Evolutionary conservation across 2,329 filamentous ascomycete genomes (phyloP), one percentile per base, ranked within the genome.

Genomic region (Aphanocladium album): DNA sequence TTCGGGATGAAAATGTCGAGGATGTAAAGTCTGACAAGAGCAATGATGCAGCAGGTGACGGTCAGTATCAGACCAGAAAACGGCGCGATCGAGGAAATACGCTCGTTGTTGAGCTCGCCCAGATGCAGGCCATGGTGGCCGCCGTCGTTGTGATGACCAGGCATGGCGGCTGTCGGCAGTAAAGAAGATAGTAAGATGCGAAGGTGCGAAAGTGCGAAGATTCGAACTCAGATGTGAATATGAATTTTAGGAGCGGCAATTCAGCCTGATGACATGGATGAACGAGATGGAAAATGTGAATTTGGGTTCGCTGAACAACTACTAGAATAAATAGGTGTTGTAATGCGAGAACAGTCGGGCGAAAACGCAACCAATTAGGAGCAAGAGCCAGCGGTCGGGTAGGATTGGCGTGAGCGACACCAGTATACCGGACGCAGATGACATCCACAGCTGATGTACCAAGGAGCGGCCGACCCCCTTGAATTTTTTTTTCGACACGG

Each of bases 51-150:
- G 60, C 52, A 45, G 7, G 60, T 57, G 35, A 61, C 27, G 33
- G 60, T 61, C 46, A 63, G 39, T 51, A 62, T 64, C 25, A 57
- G 21, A n/a, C 51, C 59, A 3, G 63, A 60, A 39, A 57, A 62
- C 5, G 52, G 52, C 5, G 63, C 62, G 8, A 39, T 17, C 41
- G 35, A 33, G 21, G 52, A 50, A 25, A 60, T 46, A 21, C 47
- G 52, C 35, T 43, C 52, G 49, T 54, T 54, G 50, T 49, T 60
- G 45, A 60, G 60, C 39, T 60, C 51, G 4, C 58, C 58, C 6
- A 60, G 14, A 16, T 60, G 58, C 8, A 60, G n/a, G 23, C 57
- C 52, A 41, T 52, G 23, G 52, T 57, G 58, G n/a, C n/a, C n/a
- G 19, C 16, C 39, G 11, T 23, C 27, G 21, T 14, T 27, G 35